These are phyloP conservation scores for Cyamopsis tetragonoloba DNA, from an alignment of 306 rosid species.

Conservation along the genomic window DNA sequence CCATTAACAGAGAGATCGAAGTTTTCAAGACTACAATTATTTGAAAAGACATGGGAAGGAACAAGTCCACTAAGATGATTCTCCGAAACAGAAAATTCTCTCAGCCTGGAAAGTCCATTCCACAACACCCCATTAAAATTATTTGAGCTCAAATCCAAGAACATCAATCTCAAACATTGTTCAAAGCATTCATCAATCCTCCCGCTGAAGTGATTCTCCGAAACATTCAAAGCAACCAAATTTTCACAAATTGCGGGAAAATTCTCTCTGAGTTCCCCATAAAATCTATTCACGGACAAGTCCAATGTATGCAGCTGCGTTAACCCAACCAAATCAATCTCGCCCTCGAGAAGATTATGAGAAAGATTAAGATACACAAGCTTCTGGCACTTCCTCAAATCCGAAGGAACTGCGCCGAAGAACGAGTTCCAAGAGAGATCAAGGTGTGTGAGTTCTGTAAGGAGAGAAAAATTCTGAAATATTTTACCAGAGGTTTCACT, in stretches of 20 bases:
- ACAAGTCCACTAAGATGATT: slow-evolving; percentile 52
- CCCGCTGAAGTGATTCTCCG: slow-evolving; percentile 59
- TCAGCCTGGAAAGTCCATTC: slow-evolving; percentile 57
- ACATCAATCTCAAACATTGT: slow-evolving; percentile 50
- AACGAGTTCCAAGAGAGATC: slow-evolving; percentile 73
- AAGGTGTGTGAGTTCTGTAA: slow-evolving; percentile 60
- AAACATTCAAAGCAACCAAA: slow-evolving; percentile 58
- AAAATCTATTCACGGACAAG: slow-evolving; percentile 55
- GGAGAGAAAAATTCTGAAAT: slow-evolving; percentile 54
- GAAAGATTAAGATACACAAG: slow-evolving; percentile 69
- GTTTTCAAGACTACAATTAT: slow-evolving; percentile 46
- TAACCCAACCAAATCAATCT: slow-evolving; percentile 56
- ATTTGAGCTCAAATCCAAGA: slow-evolving; percentile 76
- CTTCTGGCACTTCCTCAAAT: slow-evolving; percentile 48
- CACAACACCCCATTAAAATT: slow-evolving; percentile 49
- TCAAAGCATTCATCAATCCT: slow-evolving; percentile 48
- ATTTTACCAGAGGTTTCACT: slow-evolving; percentile 45
- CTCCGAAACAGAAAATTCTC: slow-evolving; percentile 57
- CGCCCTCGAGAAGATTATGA: slow-evolving; percentile 50
- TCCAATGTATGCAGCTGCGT: slow-evolving; percentile 51
- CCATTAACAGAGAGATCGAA: slow-evolving; percentile 63
- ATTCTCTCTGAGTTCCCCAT: slow-evolving; percentile 44
- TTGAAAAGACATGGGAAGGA: slow-evolving; percentile 35
- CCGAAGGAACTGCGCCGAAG: slow-evolving; percentile 46
- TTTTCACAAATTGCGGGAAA: slow-evolving; percentile 60